Evolutionary conservation across 208 protist genomes (phyloP).

Genomic region (Crithidia brevicula): DNA sequence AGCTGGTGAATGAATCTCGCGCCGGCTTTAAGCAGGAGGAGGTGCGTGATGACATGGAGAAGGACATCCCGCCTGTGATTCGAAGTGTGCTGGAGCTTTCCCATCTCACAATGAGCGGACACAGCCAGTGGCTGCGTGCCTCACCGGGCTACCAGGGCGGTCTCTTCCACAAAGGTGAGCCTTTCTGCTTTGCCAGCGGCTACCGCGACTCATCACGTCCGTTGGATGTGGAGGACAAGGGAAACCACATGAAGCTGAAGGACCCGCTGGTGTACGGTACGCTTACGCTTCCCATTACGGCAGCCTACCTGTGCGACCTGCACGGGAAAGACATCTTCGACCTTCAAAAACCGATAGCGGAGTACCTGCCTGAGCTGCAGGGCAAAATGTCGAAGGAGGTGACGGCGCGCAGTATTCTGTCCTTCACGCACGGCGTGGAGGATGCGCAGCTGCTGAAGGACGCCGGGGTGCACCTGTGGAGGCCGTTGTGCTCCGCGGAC

Average conservation of each 20-base stretch:
- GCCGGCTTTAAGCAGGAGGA: slow-evolving; percentile 52
- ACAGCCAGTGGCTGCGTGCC: slow-evolving; percentile 77
- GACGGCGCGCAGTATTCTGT: slow-evolving; percentile 72
- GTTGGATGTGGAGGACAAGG: slow-evolving; percentile 82
- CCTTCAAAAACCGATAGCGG: slow-evolving; percentile 47
- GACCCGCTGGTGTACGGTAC: slow-evolving; percentile 79
- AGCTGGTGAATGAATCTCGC: slow-evolving; percentile 45
- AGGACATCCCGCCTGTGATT: slow-evolving; percentile 80
- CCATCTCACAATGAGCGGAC: slow-evolving; percentile 78
- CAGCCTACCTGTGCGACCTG: slow-evolving; percentile 77
- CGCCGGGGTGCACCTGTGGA: slow-evolving; percentile 29
- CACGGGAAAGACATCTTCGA: slow-evolving; percentile 72
- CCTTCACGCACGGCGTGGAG: slow-evolving; percentile 64
- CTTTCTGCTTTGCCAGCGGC: slow-evolving; percentile 83
- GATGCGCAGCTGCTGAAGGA: slow-evolving; percentile 53
- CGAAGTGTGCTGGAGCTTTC: slow-evolving; percentile 82
- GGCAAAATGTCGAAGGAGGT: slow-evolving; percentile 38
- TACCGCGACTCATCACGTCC: slow-evolving; percentile 74
- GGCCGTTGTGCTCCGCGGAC: slow-evolving; percentile 30
- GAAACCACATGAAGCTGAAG: slow-evolving; percentile 83
- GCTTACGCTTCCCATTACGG: slow-evolving; percentile 73
- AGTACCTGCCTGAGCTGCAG: slow-evolving; percentile 72
- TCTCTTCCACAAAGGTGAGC: slow-evolving; percentile 75
- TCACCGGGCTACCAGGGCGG: slow-evolving; percentile 80
- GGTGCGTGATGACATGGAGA: slow-evolving; percentile 58